phyloP scores from a whole-genome alignment of 2,329 filamentous ascomycete species.

The Pseudogymnoascus sp. region DNA sequence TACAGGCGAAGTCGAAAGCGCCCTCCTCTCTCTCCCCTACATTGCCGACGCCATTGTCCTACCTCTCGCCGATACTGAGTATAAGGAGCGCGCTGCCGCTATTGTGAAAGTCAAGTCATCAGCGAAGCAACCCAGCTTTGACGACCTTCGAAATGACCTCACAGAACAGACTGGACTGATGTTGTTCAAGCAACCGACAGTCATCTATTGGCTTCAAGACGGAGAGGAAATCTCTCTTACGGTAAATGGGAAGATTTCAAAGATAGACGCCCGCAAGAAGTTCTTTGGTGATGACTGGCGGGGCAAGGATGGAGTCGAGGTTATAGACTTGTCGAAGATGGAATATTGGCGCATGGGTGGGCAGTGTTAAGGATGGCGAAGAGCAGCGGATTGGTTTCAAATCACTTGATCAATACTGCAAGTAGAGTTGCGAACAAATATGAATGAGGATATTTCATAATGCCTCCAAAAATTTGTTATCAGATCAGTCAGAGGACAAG shows the following conservation, averaged over 20 bases:
- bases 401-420: not conserved
- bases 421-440: not conserved
- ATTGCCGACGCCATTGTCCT: slow-evolving; percentile 15
- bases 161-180: slow-evolving; percentile 15
- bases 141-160: slow-evolving; percentile 15
- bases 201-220: slow-evolving; percentile 18
- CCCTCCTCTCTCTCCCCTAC: slow-evolving; percentile 16
- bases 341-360: slow-evolving; percentile 21
- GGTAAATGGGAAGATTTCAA: slow-evolving; percentile 18
- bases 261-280: slow-evolving; percentile 15
- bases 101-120: slow-evolving; percentile 15
- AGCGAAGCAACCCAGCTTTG: slow-evolving; percentile 11
- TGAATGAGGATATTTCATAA: not conserved
- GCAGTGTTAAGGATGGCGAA: slow-evolving; percentile 12
- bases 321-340: slow-evolving; percentile 16
- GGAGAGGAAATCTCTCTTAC: slow-evolving; percentile 17
- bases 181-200: slow-evolving; percentile 17
- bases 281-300: slow-evolving; percentile 17
- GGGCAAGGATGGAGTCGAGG: slow-evolving; percentile 13
- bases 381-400: not conserved
- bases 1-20: slow-evolving; percentile 18
- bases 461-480: not conserved
- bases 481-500: too few species aligned
- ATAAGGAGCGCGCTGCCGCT: slow-evolving; percentile 17
- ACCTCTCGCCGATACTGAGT: slow-evolving; percentile 15